Evolutionary conservation across 352 stramenopile species (phyloP), one percentile per base, ranked within the genome.

Genomic region (Pythium aphanidermatum): DNA sequence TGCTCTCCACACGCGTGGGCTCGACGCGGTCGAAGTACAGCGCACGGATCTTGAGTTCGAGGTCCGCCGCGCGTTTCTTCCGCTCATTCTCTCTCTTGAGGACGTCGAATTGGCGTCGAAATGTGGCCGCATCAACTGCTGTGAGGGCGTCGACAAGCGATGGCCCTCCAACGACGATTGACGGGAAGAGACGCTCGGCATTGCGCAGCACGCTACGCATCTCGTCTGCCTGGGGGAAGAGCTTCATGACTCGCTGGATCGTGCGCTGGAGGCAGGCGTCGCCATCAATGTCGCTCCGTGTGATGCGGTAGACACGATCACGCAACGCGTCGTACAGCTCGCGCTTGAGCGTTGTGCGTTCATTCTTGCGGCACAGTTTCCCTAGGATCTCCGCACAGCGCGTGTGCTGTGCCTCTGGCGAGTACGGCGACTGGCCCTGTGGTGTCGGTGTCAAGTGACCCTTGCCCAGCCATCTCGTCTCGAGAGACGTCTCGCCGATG

Each of bases 21-120:
- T 96, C 80, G 63, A 95, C 86, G 20, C 71, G 64, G 47, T 96
- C 83, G 51, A 95, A 96, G 74, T 96, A 96, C 14, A 96, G 66
- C 16, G 72, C 86, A 25, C 84, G 72, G 39, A 95, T 87, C 62
- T 92, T 92, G 43, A 96, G 64, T 51, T 96, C 87, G 14, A 96
- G 66, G 52, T 95, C 83, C 14, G 83, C 85, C 2, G 71, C 68
- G 6, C 81, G 60, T 57, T 92, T 90, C 48, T 89, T 92, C 46
- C 71, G 74, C 35, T 86, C 73, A n/a, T 63, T 80, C 12, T 72
- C 63, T 8, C 53, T 52, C 24, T 47, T 59, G 23, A 86, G 40
- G 9, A 51, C 44, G 11, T 87, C 69, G 16, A 79, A 87, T 0
- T 55, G 33, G 16, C 11, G 30, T 10, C 62, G 61, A 32, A 83